Evolutionary conservation across 371 early-diverging fungal genomes (phyloP), one percentile per base, ranked within the genome.

Genomic region (Ordospora pajunii): DNA sequence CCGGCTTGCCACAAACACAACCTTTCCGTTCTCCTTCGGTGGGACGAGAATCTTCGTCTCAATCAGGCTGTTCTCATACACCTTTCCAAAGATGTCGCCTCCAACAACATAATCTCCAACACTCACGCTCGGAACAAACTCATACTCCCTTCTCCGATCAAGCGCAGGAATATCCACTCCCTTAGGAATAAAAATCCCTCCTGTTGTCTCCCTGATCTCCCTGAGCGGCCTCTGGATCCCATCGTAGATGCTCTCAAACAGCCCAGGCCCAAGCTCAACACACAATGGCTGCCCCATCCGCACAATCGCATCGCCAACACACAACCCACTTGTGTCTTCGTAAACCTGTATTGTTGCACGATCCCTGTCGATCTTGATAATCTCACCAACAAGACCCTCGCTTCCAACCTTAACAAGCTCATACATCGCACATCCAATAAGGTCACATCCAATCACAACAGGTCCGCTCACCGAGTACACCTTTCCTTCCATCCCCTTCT

Each of bases 331-430:
- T 66, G 99, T 99, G 86, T 99, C 99, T 84, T 99, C 99, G 88
- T 99, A 99, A 21, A 99, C 98, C 86, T 99, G 98, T 76, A 99
- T 92, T 32, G 98, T 97, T 17, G 93, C 92, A 86, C 93, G 95
- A 85, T 96, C 95, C 71, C 91, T 90, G 53, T 97, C 97, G 72
- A 99, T 93, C 86, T 94, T 92, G 84, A 99, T 99, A 78, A 99
- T 96, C 87, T 99, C 99, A 75, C 99, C 99, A 43, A 96, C 91
- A 66, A 99, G 88, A 75, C 93, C 95, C 78, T 89, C 87, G 84
- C 93, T 91, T 67, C 99, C 99, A 23, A 99, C 98, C 82, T 96
- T 94, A 86, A 96, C 97, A 86, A 99, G 87, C 87, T 99, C 99
- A 87, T 91, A 91, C 97, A 99, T 98, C 73, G 96, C 95, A 67